A percentile compares a stretch with the other conserved stretches of the same genome.
Evolutionary conservation across 176 grass and related monocot species (phyloP).

Genomic region (Zoysia japonica): DNA sequence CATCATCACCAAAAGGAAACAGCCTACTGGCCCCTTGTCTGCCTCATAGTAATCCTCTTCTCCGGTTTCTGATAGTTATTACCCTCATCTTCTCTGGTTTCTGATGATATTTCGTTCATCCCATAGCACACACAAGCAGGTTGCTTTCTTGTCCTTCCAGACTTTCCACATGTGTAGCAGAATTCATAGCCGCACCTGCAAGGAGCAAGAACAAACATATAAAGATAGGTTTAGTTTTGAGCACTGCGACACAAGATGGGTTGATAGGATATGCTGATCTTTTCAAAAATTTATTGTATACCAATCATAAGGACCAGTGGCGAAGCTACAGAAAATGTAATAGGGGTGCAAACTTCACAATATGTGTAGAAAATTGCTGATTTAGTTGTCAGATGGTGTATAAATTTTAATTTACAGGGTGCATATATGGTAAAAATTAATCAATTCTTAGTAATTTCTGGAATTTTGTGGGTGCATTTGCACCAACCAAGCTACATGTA

Average conservation of each 20-base stretch:
- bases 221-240: neutral
- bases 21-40: neutral
- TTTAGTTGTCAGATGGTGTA: too few relatives aligned
- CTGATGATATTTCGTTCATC: conserved; percentile 51
- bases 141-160: conserved; percentile 74
- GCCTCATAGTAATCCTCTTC: too few relatives aligned
- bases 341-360: too few relatives aligned
- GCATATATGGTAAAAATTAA: too few relatives aligned
- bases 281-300: neutral
- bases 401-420: too few relatives aligned
- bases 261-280: neutral
- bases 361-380: too few relatives aligned
- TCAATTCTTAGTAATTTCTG: too few relatives aligned
- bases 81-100: neutral
- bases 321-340: too few relatives aligned
- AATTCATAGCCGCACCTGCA: conserved; percentile 76
- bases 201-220: neutral
- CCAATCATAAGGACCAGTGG: neutral
- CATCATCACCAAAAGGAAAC: neutral
- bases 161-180: conserved; percentile 81
- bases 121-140: conserved; percentile 68
- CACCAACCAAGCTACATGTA: too few relatives aligned
- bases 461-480: too few relatives aligned
- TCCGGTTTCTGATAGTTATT: too few relatives aligned
- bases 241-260: neutral